Percentiles rank a stretch among this genome's conserved stretches.
Evolutionary conservation across 495 filamentous ascomycete species (phyloP).

Genomic region (Copromyces sp.): DNA sequence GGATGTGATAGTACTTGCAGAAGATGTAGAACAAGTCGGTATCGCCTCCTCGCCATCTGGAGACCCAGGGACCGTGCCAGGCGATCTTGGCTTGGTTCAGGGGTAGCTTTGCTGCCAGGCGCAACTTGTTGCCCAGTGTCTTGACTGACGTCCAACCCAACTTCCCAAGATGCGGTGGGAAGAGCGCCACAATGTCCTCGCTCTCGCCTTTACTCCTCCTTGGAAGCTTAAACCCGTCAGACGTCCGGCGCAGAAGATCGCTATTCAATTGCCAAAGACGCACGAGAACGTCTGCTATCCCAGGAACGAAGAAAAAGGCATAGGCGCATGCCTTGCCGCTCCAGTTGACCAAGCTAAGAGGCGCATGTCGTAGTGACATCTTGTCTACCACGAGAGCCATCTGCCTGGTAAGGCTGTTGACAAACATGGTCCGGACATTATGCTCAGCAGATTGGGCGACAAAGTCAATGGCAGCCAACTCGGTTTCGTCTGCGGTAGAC

Average conservation of each 20-base stretch:
- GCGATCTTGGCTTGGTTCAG: conserved; percentile 60
- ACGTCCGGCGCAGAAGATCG: conserved; percentile 56
- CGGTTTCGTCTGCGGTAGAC: conserved; percentile 47
- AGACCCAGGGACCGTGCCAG: conserved; percentile 81
- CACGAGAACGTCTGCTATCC: conserved; percentile 76
- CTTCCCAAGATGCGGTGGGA: conserved; percentile 60
- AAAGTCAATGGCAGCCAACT: conserved; percentile 47
- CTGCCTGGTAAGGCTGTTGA: conserved; percentile 75
- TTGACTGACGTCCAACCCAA: conserved; percentile 63
- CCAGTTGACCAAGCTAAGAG: conserved; percentile 85
- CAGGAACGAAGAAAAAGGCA: conserved; percentile 92
- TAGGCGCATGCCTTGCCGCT: conserved; percentile 91
- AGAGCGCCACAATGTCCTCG: conserved; percentile 56
- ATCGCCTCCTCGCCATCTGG: conserved; percentile 80
- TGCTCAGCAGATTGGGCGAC: conserved; percentile 84
- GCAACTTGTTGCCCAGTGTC: conserved; percentile 53
- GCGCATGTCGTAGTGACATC: conserved; percentile 80
- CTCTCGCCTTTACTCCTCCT: conserved; percentile 35
- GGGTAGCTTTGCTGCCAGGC: conserved; percentile 55
- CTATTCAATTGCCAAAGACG: conserved; percentile 68
- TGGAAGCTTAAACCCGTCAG: conserved; percentile 51
- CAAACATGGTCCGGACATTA: conserved; percentile 86
- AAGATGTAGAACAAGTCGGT: conserved; percentile 93
- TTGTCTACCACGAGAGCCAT: conserved; percentile 86
- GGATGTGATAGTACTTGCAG: conserved; percentile 78